A percentile compares a stretch with the other conserved stretches of the same genome.
Evolutionary conservation across 225 moss, liverwort and hornwort genomes (phyloP).

Genomic region (Pleurozium schreberi): DNA sequence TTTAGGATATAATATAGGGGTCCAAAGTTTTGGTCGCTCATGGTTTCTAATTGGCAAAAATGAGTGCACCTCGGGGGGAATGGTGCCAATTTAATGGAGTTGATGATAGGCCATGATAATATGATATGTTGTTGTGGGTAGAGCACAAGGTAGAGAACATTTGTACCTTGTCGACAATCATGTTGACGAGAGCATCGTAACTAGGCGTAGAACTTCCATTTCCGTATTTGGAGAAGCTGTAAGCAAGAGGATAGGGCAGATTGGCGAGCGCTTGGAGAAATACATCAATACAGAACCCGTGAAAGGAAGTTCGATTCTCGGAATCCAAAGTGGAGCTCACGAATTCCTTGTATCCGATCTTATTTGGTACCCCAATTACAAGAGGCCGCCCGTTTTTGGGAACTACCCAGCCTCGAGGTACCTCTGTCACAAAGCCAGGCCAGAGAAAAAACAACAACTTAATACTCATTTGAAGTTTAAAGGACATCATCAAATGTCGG

Average conservation of each 20-base stretch:
- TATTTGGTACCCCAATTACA: conserved; percentile 72
- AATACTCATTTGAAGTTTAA: not conserved
- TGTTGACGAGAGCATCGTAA: conserved; percentile 68
- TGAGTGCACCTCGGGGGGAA: too few relatives aligned
- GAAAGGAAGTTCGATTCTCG: conserved; percentile 43
- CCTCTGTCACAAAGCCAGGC: conserved; percentile 63
- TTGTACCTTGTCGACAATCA: conserved; percentile 57
- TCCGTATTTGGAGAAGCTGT: conserved; percentile 57
- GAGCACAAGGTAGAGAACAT: not conserved
- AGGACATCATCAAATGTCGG: not conserved
- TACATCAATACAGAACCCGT: conserved; percentile 84
- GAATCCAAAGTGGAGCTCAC: conserved; percentile 35
- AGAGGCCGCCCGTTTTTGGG: conserved; percentile 71
- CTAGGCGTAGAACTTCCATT: conserved; percentile 61
- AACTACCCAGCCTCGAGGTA: conserved; percentile 85
- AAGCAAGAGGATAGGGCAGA: conserved; percentile 68
- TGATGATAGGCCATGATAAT: not conserved
- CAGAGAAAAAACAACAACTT: conserved; percentile 18
- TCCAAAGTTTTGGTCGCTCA: too few relatives aligned
- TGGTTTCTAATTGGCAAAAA: too few relatives aligned
- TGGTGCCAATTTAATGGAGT: not conserved
- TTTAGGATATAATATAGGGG: too few relatives aligned
- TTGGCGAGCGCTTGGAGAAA: conserved; percentile 58
- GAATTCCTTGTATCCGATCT: conserved; percentile 70
- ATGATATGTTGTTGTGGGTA: not conserved